phyloP scores from a whole-genome alignment of 352 stramenopile genomes.

The Globisporangium carolinianum region DNA sequence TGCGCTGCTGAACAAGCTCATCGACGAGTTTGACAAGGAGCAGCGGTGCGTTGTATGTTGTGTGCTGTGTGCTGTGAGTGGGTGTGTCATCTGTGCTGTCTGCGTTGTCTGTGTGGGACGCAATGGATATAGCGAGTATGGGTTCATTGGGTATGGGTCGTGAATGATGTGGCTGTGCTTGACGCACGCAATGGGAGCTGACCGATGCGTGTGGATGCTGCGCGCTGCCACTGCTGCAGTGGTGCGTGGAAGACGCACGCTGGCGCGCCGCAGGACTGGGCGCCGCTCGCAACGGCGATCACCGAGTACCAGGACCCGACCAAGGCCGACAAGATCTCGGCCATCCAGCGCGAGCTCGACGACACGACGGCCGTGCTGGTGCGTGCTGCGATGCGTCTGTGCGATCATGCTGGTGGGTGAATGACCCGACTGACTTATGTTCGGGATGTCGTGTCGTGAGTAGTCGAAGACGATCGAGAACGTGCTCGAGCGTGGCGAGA shows the following conservation, averaged over 20 bases:
- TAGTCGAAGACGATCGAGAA: conserved; percentile 98
- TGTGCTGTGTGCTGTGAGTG: conserved; percentile 1
- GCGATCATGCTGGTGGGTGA: background rate
- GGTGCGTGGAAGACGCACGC: conserved; percentile 52
- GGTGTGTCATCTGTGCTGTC: conserved; percentile 11
- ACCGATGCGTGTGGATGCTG: too few species aligned
- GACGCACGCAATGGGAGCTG: too few species aligned
- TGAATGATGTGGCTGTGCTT: too few species aligned
- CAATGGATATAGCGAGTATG: too few species aligned
- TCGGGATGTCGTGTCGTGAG: too few species aligned
- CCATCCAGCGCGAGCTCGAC: conserved; percentile 99
- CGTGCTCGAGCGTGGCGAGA: conserved; percentile 97
- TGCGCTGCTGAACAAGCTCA: conserved; percentile 93
- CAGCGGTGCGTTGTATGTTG: conserved; percentile 21
- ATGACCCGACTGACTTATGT: background rate
- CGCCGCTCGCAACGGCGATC: conserved; percentile 89
- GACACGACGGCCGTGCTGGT: conserved; percentile 97
- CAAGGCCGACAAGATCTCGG: conserved; percentile 99
- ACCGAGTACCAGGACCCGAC: conserved; percentile 96
- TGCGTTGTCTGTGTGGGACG: conserved; percentile 25
- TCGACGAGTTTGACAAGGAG: conserved; percentile 94
- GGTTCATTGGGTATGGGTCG: too few species aligned
- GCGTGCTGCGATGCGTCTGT: background rate
- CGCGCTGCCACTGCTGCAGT: conserved; percentile 5
- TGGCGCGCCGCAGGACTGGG: conserved; percentile 82